Base-by-base conservation (phyloP, 2,329 filamentous ascomycete species). In the Colletotrichum tropicale region DNA sequence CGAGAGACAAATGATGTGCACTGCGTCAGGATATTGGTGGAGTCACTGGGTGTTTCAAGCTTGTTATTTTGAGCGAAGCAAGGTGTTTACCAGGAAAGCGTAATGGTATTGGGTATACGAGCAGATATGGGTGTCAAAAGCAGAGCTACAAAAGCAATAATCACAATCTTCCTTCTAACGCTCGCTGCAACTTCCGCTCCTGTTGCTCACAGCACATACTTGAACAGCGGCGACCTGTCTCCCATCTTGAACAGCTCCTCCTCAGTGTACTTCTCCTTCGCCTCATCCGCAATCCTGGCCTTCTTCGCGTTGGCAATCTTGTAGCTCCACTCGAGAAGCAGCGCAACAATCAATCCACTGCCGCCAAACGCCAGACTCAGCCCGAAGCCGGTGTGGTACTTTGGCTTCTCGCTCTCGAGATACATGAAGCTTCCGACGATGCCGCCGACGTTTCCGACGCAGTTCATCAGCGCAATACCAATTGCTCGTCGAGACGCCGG, bases 381-480 rank as follows among this genome's bases (percentile, higher is more conserved):
- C 1, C 83, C 83, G 34, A 82, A 85, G 0, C 84, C 84, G 1
- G 83, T 84, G 18, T 79, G 88, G 76, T 92, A 92, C 86, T 90
- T 87, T 0, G 90, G 89, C 8, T 78, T 79, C 71, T 82, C 81
- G 4, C 36, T 69, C 60, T 82, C 80, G 0, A 80, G 72, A 15
- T 80, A 82, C 76, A 82, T 82, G 24, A 80, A 82, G 4, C 80
- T 81, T 6, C 81, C 81, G 1, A 82, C 77, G 8, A 82, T 80
- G 10, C 81, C 81, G 24, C 81, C 81, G 2, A 80, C 74, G 16
- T 82, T 82, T 1, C 81, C 81, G n/a, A 82, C 76, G 13, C 79
- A 78, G 70, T 81, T 82, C 80, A 82, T 82, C 3, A 81, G 38
- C 0, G 81, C 81, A 7, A 82, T 81, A 5, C 81, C 81, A 4